Base-by-base conservation (phyloP, 371 early-diverging fungal genomes). In the Saksenaea oblongispora region DNA sequence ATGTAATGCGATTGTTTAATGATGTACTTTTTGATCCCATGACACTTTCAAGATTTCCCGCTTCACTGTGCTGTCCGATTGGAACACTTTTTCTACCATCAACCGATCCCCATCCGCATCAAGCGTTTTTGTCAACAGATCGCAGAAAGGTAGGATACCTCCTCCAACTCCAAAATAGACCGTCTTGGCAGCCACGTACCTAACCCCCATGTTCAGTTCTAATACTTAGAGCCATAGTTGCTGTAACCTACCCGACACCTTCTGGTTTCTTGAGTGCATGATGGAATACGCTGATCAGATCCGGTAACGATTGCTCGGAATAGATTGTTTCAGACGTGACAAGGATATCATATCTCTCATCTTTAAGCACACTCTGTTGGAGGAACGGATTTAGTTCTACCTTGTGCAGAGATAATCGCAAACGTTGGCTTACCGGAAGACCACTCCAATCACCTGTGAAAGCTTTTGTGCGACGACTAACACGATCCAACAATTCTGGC, bases 321-420 rank as follows among this genome's bases (percentile, higher is more conserved):
- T 98, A 98, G 36, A 98, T 93, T 2, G 95, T 96, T 72, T 98
- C 98, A 26, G 95, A 92, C n/a, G 96, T 93, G 36, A 98, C 68
- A 47, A 98, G 82, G 64, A 96, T 62, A 70, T 96, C 93, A 60
- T 94, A 96, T 67, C 83, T 79, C 37, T 87, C 77, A 1, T 36
- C 15, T 34, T 57, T n/a, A 36, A 34, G 31, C 10, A 44, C 5
- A 14, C 17, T 54, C 41, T n/a, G 15, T 9, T 24, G 9, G 13
- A n/a, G n/a, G 14, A 5, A 17, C 9, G 34, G 27, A 44, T n/a
- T 42, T 28, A 27, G 10, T 27, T 8, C 1, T 15, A 39, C 8
- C 1, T 34, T 22, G 34, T 22, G 13, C 10, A 44, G 42, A 54
- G 35, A n/a, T n/a, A n/a, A n/a, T n/a, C 27, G 13, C 17, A 35